Base-by-base conservation (phyloP, 768 basidiomycete genomes). In the Multifurca ochricompacta region DNA sequence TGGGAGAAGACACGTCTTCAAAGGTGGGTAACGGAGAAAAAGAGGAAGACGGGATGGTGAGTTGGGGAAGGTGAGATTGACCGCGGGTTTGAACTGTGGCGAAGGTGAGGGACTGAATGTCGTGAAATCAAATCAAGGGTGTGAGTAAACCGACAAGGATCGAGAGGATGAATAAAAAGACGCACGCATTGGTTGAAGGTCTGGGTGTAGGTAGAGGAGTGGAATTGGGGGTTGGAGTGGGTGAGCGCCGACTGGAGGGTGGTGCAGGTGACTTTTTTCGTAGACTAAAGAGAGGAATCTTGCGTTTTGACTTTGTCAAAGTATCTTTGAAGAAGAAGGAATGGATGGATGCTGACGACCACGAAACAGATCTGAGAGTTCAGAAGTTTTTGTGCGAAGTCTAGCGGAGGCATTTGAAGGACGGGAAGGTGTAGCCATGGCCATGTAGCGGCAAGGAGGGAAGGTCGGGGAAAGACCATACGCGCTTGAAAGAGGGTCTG, bases 301-400 rank as follows among this genome's bases (percentile, higher is more conserved):
- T 55, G 31, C 60, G 58, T 30, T 59, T 61, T 9, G 54, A 10
- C 18, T 59, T 59, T 21, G 39, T 11, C 3, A 53, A 27, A 25
- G 46, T 6, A 4, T 46, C 49, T 9, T 6, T 2, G 58, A 48
- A 1, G 58, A 9, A 4, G 53, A 10, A 6, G 58, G 31, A 18
- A 6, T 7, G 23, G 59, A 35, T 11, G 60, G 28, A 7, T 50
- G 42, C 6, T 56, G 59, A 16, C 51, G 51, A 7, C 54, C 41
- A 18, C 60, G 60, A n/a, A 61, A 52, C 43, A 61, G 51, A 18
- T 60, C 60, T 11, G 53, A 51, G 19, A 61, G 30, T 27, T 61
- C 60, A 5, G 60, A 59, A 0, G 60, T 61, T 40, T 56, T 60
- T 10, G 54, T 46, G 37, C 59, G 58, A 9, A 61, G 27, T 50